These are phyloP conservation scores for Cercospora janseana DNA, from an alignment of 2,329 filamentous ascomycete species.

Conservation along the genomic window DNA sequence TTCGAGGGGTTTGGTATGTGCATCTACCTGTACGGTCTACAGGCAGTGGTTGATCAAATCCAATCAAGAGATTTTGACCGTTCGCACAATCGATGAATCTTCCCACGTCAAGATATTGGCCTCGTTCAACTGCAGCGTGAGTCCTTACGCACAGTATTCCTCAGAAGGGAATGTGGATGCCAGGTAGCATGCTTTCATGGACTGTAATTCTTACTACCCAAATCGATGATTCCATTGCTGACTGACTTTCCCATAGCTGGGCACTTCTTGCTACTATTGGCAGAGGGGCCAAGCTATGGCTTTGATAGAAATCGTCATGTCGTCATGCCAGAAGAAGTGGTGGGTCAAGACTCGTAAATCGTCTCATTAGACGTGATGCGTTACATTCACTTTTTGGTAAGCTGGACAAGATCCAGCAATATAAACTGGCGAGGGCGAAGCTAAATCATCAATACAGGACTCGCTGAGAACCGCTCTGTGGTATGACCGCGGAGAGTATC, in stretches of 20 bases:
- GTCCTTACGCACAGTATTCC: not conserved
- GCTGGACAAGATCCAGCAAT: not conserved
- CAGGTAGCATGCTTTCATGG: not conserved
- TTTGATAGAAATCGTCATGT: not conserved
- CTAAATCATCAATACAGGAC: not conserved
- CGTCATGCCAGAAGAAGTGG: slow-evolving; percentile 1
- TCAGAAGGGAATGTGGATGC: not conserved
- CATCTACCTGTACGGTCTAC: too few relatives aligned
- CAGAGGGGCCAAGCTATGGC: not conserved
- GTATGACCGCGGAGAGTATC: slow-evolving; percentile 11
- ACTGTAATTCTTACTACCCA: not conserved
- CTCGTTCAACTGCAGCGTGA: not conserved
- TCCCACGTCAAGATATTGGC: not conserved
- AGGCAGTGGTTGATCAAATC: too few relatives aligned
- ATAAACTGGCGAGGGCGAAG: too few relatives aligned
- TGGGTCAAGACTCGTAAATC: not conserved
- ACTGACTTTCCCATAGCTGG: not conserved
- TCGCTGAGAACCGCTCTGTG: slow-evolving; percentile 5
- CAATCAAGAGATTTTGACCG: too few relatives aligned
- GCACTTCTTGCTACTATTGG: not conserved
- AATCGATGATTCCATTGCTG: not conserved
- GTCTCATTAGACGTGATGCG: slow-evolving; percentile 6
- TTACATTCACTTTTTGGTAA: slow-evolving; percentile 10
- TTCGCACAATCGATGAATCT: not conserved
- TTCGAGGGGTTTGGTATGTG: too few relatives aligned